Evolutionary conservation across 2,329 filamentous ascomycete species (phyloP).

Genomic region (Pseudocercospora ulei): DNA sequence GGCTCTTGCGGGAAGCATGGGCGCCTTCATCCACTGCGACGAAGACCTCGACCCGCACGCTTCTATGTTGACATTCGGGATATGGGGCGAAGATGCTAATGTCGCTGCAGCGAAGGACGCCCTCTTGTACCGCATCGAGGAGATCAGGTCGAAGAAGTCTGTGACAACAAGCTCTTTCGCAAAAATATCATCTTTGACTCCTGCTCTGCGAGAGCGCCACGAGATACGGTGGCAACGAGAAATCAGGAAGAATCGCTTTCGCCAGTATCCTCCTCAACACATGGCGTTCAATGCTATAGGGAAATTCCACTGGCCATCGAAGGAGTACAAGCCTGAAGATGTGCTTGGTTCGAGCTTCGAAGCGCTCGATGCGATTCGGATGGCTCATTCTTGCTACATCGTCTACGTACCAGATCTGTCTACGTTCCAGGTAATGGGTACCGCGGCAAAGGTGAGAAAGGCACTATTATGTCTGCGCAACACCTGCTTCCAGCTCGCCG

Average conservation of each 20-base stretch:
- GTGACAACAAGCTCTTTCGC: constrained; percentile 15
- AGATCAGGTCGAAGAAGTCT: neutral
- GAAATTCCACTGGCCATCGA: constrained; percentile 41
- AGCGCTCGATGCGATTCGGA: constrained; percentile 40
- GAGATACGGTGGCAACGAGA: constrained; percentile 26
- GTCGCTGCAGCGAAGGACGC: constrained; percentile 18
- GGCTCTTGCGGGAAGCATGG: constrained; percentile 19
- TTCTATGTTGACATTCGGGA: constrained; percentile 18
- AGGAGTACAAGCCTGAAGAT: constrained; percentile 37
- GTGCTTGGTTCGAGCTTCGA: constrained; percentile 39
- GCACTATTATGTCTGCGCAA: constrained; percentile 34
- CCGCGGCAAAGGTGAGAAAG: constrained; percentile 24
- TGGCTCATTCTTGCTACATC: constrained; percentile 37
- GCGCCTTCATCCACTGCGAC: constrained; percentile 22
- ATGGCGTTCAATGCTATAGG: constrained; percentile 29
- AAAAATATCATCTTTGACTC: constrained; percentile 24
- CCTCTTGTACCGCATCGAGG: constrained; percentile 23
- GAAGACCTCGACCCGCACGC: constrained; percentile 6
- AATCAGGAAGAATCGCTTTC: constrained; percentile 23
- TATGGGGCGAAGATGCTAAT: constrained; percentile 25
- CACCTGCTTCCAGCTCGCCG: constrained; percentile 35
- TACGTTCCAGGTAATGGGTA: constrained; percentile 32
- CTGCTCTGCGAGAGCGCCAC: constrained; percentile 16
- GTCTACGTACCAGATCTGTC: constrained; percentile 30
- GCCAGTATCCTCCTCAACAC: constrained; percentile 24